Evolutionary conservation across 2,329 filamentous ascomycete species (phyloP).

Genomic region (Epichloe uncinata): DNA sequence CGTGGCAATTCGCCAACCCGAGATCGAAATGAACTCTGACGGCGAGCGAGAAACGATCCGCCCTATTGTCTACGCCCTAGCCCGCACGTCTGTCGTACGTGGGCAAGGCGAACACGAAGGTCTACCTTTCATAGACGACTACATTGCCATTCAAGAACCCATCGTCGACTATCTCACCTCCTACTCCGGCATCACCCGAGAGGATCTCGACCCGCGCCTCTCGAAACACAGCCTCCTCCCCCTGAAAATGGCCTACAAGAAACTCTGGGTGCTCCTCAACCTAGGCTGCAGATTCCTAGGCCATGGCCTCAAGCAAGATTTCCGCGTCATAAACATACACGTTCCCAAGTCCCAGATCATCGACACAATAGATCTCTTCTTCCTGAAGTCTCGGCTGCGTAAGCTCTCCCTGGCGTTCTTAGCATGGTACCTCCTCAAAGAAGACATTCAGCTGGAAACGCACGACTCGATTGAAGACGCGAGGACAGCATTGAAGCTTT

Average conservation of each 20-base stretch:
- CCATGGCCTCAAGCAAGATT: conserved; percentile 87
- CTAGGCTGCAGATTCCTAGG: conserved; percentile 88
- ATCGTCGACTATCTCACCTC: conserved; percentile 93
- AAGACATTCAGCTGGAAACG: conserved; percentile 83
- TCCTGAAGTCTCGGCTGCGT: conserved; percentile 65
- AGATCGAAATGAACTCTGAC: conserved; percentile 93
- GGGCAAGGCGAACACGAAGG: conserved; percentile 68
- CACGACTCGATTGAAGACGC: conserved; percentile 97
- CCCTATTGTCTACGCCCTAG: conserved; percentile 79
- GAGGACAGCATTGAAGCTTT: conserved; percentile 77
- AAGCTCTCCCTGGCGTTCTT: conserved; percentile 84
- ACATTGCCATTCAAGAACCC: conserved; percentile 79
- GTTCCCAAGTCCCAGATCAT: conserved; percentile 83
- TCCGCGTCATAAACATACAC: conserved; percentile 96
- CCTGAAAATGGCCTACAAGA: conserved; percentile 91
- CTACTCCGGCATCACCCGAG: conserved; percentile 79
- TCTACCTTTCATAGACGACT: conserved; percentile 89
- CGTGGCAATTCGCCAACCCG: conserved; percentile 79
- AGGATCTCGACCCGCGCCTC: conserved; percentile 69
- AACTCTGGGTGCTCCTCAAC: conserved; percentile 92
- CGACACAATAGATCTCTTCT: conserved; percentile 88
- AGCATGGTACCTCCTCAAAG: conserved; percentile 79
- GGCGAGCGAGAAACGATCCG: conserved; percentile 85
- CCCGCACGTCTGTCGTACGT: conserved; percentile 82
- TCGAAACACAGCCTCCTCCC: conserved; percentile 71